Evolutionary conservation across 2,329 filamentous ascomycete species (phyloP).

Genomic region (Knoxdaviesia capensis): DNA sequence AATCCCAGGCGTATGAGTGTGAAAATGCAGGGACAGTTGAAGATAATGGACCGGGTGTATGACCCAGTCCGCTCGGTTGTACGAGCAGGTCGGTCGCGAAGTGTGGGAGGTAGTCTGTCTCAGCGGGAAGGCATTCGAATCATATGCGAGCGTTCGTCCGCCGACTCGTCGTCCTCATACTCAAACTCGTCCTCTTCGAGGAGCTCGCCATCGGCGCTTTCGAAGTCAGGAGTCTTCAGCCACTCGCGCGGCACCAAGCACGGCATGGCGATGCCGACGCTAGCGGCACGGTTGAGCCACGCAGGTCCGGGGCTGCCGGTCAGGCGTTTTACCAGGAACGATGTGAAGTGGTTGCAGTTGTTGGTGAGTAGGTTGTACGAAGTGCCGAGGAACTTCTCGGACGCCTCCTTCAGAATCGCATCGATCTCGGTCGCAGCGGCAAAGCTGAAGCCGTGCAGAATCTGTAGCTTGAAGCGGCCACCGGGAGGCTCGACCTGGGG

Average conservation of each 20-base stretch:
- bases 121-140: neutral
- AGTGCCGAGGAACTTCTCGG: constrained; percentile 52
- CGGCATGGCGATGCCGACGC: constrained; percentile 59
- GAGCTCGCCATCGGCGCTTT: constrained; percentile 50
- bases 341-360: constrained; percentile 83
- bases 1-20: too few species aligned
- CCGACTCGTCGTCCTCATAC: constrained; percentile 34
- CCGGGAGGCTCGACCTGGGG: constrained; percentile 55
- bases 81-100: constrained; percentile 8
- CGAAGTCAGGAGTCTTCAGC: constrained; percentile 61
- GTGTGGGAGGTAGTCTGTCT: too few species aligned
- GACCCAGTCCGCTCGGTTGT: too few species aligned
- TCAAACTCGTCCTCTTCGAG: constrained; percentile 50
- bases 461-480: constrained; percentile 53
- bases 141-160: constrained; percentile 13
- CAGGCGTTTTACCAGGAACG: constrained; percentile 51
- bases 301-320: constrained; percentile 48
- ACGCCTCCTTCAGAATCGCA: constrained; percentile 44
- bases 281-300: constrained; percentile 73
- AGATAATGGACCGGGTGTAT: too few species aligned
- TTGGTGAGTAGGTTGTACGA: constrained; percentile 64
- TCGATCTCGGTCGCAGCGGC: constrained; percentile 50
- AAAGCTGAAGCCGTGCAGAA: constrained; percentile 64
- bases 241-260: constrained; percentile 70
- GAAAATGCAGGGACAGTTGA: too few species aligned